These are phyloP conservation scores for Nelumbo lutea DNA, from an alignment of 164 flowering plant species.

Conservation along the genomic window DNA sequence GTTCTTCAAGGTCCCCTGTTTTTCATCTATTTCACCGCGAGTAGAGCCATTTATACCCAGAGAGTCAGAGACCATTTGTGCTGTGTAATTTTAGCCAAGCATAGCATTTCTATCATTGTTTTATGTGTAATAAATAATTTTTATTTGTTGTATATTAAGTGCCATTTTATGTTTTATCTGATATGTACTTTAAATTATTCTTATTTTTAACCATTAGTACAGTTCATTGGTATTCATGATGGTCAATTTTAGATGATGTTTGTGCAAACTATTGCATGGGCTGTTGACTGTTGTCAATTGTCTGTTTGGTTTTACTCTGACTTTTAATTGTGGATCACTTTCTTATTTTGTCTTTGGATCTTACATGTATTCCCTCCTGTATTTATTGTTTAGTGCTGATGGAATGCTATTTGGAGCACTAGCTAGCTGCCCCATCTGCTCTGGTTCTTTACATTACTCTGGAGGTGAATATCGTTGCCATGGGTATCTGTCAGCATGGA, in stretches of 20 bases:
- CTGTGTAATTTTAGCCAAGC: no score
- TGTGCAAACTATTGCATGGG: not conserved
- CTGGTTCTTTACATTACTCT: constrained; percentile 63
- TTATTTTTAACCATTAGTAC: not conserved
- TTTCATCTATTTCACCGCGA: no score
- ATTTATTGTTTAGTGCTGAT: constrained; percentile 61
- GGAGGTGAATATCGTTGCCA: constrained; percentile 69
- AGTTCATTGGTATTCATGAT: not conserved
- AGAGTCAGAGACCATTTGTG: no score
- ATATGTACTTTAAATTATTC: no score
- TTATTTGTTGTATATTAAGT: no score
- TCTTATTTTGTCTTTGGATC: not conserved
- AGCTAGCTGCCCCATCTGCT: constrained; percentile 65
- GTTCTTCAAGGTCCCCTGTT: no score
- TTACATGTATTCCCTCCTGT: not conserved
- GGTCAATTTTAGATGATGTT: not conserved
- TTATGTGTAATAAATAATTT: no score
- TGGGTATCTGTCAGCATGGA: constrained; percentile 91
- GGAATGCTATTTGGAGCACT: constrained; percentile 97
- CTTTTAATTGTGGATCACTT: not conserved
- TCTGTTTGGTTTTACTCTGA: not conserved
- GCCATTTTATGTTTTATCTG: no score
- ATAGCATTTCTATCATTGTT: no score
- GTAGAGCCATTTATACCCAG: no score
- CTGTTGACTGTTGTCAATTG: not conserved